Percentiles rank a stretch among this genome's conserved stretches.
phyloP scores from a whole-genome alignment of 2,329 filamentous ascomycete species.

The Cyclaneusma minus region DNA sequence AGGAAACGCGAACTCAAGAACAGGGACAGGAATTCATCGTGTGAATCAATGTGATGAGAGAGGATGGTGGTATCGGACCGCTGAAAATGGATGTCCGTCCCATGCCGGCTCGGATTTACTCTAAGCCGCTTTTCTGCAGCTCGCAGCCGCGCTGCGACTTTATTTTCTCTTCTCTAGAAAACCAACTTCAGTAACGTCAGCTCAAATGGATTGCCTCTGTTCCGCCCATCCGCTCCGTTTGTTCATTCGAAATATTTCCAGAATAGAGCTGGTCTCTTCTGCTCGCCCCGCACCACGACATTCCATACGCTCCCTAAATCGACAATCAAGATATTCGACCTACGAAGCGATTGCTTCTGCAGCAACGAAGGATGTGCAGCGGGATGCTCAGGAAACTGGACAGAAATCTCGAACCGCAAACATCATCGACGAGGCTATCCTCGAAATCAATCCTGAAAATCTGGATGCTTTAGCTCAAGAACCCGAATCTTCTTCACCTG shows the following conservation, averaged over 20 bases:
- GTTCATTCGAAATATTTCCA: constrained; percentile 16
- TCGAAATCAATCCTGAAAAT: constrained; percentile 2
- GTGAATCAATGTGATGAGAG: too few species aligned
- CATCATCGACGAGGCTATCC: background rate
- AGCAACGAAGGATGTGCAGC: constrained; percentile 1
- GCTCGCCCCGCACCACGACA: constrained; percentile 1
- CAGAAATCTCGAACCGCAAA: background rate
- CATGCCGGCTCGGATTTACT: too few species aligned
- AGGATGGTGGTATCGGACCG: too few species aligned
- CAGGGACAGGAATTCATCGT: too few species aligned
- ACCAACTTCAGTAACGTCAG: constrained; percentile 1
- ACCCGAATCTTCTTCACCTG: background rate
- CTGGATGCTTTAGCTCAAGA: constrained; percentile 2
- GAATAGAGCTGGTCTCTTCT: constrained; percentile 11
- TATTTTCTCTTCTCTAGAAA: too few species aligned
- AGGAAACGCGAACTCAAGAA: too few species aligned
- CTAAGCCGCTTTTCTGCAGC: too few species aligned
- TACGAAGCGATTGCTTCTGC: constrained; percentile 1
- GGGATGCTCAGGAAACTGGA: background rate
- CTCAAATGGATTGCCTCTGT: constrained; percentile 16
- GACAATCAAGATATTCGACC: constrained; percentile 3
- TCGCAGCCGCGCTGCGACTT: too few species aligned
- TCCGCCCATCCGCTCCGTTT: constrained; percentile 11
- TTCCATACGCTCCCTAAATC: constrained; percentile 3
- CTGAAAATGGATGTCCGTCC: too few species aligned